phyloP scores from a whole-genome alignment of 306 rosid species.

The Lathyrus oleraceus region DNA sequence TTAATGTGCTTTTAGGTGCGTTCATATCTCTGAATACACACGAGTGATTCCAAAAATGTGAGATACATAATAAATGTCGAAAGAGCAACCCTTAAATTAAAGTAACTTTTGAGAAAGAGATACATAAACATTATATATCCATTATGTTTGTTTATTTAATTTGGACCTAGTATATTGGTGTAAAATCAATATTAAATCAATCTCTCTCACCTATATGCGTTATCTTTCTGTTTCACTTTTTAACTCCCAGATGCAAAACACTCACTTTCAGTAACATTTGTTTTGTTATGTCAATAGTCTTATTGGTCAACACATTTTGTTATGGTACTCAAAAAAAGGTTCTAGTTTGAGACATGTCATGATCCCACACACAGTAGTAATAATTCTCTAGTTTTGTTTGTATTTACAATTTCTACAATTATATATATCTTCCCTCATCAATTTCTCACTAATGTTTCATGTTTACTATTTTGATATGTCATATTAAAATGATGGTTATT shows the following conservation, averaged over 20 bases:
- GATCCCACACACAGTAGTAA: constrained; percentile 32
- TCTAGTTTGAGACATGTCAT: constrained; percentile 29
- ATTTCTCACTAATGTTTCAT: not conserved
- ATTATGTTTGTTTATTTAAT: constrained; percentile 33
- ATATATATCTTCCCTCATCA: not conserved
- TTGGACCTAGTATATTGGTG: constrained; percentile 8
- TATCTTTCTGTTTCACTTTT: constrained; percentile 38
- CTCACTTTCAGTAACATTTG: constrained; percentile 49
- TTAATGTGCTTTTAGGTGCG: no score
- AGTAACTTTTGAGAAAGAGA: constrained; percentile 25
- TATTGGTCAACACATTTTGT: constrained; percentile 24
- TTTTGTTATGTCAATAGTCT: constrained; percentile 43
- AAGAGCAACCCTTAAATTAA: not conserved
- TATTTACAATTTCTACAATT: constrained; percentile 32
- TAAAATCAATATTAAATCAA: constrained; percentile 45
- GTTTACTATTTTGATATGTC: constrained; percentile 34
- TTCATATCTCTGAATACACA: no score
- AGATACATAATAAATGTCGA: no score
- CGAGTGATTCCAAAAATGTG: no score
- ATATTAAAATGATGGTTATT: constrained; percentile 34
- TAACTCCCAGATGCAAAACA: constrained; percentile 27
- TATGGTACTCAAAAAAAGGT: constrained; percentile 34
- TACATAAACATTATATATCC: constrained; percentile 34
- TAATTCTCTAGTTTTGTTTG: constrained; percentile 47
- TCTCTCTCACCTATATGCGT: constrained; percentile 35